Base-by-base conservation (phyloP, 176 grass and related monocot species). In the Cocos nucifera region DNA sequence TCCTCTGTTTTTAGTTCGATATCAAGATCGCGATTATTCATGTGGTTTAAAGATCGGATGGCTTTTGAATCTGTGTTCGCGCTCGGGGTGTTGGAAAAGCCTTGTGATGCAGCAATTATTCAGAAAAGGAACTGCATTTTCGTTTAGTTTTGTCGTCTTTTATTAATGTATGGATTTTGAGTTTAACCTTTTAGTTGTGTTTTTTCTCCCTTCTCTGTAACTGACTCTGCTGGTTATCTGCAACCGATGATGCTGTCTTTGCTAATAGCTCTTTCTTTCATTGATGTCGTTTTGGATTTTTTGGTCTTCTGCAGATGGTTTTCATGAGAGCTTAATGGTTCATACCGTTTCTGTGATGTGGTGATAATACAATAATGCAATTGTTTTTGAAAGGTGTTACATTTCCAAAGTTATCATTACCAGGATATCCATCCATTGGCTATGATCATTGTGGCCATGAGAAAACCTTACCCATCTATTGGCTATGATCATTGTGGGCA, bases 11-110 rank as follows among this genome's bases (percentile, higher is more conserved):
- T 83, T 73, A 71, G 85, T 89, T 83, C 81, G 73, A 79, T 71
- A 78, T 86, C 73, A 62, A 66, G 88, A 59, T 86, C 79, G 44
- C 86, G 94, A 75, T 93, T 89, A 39, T 83, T 92, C 65, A 20
- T 77, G 70, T 88, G 78, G 69, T 95, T 95, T 95, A 85, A 58
- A 79, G 83, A 88, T 88, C 78, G 55, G 77, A 70, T 85, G 89
- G 59, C 72, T 95, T 94, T 95, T 86, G 72, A 82, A 72, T 87
- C 69, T 82, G 39, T 97, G 22, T 87, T 85, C 80, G 76, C 73
- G 78, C 87, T 73, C 71, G 65, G 67, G 72, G 22, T 95, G 25
- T 87, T 88, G 85, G 51, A 53, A 82, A 90, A 88, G 81, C 72
- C 56, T 95, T 88, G 82, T 75, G 76, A 56, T 95, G 77, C 69